These are phyloP conservation scores for Colletotrichum eleusines DNA, from an alignment of 2,329 filamentous ascomycete species.

Conservation along the genomic window DNA sequence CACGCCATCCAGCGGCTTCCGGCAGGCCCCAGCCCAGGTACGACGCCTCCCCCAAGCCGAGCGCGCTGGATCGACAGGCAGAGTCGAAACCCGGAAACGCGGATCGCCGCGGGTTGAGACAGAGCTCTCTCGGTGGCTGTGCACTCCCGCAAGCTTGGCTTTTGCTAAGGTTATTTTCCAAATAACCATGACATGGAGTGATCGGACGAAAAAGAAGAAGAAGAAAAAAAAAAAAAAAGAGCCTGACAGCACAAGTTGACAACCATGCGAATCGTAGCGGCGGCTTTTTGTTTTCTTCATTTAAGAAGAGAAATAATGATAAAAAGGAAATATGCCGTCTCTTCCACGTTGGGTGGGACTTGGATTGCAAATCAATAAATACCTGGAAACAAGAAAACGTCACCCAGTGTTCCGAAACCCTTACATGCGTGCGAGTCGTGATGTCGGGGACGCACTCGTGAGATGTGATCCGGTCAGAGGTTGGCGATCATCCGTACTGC, in stretches of 20 bases:
- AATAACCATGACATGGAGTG: too few species aligned
- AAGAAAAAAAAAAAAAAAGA: too few species aligned
- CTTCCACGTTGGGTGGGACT: not conserved
- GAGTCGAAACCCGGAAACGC: constrained; percentile 6
- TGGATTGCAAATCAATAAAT: not conserved
- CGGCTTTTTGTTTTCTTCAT: too few species aligned
- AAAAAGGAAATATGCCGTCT: too few species aligned
- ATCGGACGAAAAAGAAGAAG: not conserved
- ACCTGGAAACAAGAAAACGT: not conserved
- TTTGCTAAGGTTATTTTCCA: not conserved
- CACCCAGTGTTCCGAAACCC: not conserved
- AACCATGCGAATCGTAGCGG: not conserved
- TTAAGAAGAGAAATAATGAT: too few species aligned
- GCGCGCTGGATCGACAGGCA: constrained; percentile 17
- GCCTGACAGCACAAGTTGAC: too few species aligned
- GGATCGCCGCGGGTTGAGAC: not conserved
- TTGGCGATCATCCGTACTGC: not conserved
- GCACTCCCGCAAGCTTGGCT: not conserved
- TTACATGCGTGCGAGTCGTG: not conserved
- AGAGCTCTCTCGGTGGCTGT: not conserved
- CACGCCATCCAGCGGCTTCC: too few species aligned
- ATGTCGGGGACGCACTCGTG: not conserved
- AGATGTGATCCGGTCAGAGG: not conserved
- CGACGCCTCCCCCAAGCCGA: not conserved
- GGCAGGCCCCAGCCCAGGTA: constrained; percentile 1